phyloP scores from a whole-genome alignment of 768 basidiomycete species.

The Mycena venus region DNA sequence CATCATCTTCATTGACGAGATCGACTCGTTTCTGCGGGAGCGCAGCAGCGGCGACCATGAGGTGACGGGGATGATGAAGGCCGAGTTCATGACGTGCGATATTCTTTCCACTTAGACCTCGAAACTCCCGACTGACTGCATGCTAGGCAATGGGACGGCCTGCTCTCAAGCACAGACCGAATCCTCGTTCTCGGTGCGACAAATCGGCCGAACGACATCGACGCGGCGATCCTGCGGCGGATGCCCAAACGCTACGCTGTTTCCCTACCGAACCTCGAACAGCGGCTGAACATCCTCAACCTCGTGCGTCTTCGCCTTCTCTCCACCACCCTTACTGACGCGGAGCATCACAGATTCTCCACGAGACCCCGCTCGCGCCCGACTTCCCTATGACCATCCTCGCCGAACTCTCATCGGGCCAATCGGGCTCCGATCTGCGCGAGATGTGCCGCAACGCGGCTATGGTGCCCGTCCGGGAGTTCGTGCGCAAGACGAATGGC shows the following conservation, averaged over 20 bases:
- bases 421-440: slow-evolving; percentile 91
- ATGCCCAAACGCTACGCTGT: slow-evolving; percentile 98
- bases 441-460: slow-evolving; percentile 95
- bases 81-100: slow-evolving; percentile 44
- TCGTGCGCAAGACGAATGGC: slow-evolving; percentile 67
- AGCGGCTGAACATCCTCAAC: slow-evolving; percentile 86
- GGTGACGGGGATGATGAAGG: slow-evolving; percentile 99
- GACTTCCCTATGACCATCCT: slow-evolving; percentile 73
- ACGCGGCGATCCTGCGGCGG: slow-evolving; percentile 88
- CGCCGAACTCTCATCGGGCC: slow-evolving; percentile 77
- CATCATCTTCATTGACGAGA: slow-evolving; percentile 99
- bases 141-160: slow-evolving; percentile 92
- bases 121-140: slow-evolving; percentile 2
- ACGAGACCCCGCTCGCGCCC: slow-evolving; percentile 76
- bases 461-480: slow-evolving; percentile 92
- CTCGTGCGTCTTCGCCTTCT: slow-evolving; percentile 63
- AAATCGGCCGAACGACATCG: slow-evolving; percentile 94
- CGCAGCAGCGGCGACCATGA: slow-evolving; percentile 93
- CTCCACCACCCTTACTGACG: background rate
- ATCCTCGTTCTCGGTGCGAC: slow-evolving; percentile 96
- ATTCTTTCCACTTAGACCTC: background rate
- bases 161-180: slow-evolving; percentile 83
- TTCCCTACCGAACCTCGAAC: slow-evolving; percentile 80
- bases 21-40: slow-evolving; percentile 94
- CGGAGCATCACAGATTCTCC: slow-evolving; percentile 80